Evolutionary conservation across 2,329 filamentous ascomycete species (phyloP).

Genomic region (Hypocreales sp.): DNA sequence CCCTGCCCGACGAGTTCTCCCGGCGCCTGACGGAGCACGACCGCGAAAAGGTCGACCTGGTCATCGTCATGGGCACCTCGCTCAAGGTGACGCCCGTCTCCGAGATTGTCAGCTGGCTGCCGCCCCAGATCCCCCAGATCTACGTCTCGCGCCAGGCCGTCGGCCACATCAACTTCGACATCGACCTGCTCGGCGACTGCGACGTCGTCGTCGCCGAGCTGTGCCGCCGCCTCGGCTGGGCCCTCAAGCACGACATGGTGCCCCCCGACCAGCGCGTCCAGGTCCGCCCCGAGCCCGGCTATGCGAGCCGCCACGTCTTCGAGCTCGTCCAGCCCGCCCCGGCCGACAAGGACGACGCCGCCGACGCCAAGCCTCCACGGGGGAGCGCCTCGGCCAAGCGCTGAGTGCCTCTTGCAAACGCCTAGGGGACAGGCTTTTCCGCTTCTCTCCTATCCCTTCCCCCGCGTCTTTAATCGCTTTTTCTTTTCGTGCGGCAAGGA

Average conservation of each 20-base stretch:
- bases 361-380: too few relatives aligned
- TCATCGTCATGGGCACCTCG: constrained; percentile 91
- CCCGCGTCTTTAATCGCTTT: too few relatives aligned
- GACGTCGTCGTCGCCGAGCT: constrained; percentile 82
- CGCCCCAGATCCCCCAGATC: constrained; percentile 70
- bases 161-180: constrained; percentile 84
- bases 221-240: constrained; percentile 68
- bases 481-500: too few relatives aligned
- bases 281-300: constrained; percentile 24
- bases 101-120: constrained; percentile 72
- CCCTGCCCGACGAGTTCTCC: constrained; percentile 71
- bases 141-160: constrained; percentile 80
- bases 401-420: too few relatives aligned
- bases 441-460: too few relatives aligned
- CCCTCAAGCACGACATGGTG: constrained; percentile 69
- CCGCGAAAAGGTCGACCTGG: constrained; percentile 64
- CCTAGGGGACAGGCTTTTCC: too few relatives aligned
- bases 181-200: constrained; percentile 90
- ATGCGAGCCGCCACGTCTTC: constrained; percentile 21
- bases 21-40: constrained; percentile 70
- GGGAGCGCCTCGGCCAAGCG: too few relatives aligned
- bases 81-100: constrained; percentile 92
- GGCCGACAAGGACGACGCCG: too few relatives aligned
- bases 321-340: constrained; percentile 11
- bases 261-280: constrained; percentile 47